These are phyloP conservation scores for Schoenoplectus tabernaemontani DNA, from an alignment of 202 grass and related monocot genomes.

Conservation along the genomic window DNA sequence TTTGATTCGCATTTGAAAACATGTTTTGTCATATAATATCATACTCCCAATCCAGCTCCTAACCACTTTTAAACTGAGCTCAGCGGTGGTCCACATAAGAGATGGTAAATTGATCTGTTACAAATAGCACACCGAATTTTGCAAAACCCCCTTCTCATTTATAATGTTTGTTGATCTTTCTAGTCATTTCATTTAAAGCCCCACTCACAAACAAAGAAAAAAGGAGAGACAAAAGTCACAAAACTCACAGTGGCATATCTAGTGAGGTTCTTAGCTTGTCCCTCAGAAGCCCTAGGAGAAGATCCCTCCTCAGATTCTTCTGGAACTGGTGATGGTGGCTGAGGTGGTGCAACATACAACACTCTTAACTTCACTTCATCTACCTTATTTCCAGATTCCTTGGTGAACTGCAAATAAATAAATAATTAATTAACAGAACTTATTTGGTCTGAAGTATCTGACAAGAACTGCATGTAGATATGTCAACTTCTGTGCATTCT, in stretches of 20 bases:
- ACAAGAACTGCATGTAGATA: neutral
- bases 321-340: conserved; percentile 66
- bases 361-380: conserved; percentile 91
- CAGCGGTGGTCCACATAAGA: neutral
- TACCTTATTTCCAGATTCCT: conserved; percentile 70
- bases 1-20: neutral
- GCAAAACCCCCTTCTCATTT: neutral
- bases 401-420: conserved; percentile 54
- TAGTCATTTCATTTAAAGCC: neutral
- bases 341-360: conserved; percentile 69
- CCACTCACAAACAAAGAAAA: conserved; percentile 12
- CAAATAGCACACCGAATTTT: neutral
- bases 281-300: conserved; percentile 48
- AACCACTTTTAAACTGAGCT: neutral
- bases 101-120: neutral
- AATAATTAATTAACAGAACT: conserved; percentile 5
- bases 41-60: neutral
- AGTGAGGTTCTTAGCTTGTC: conserved; percentile 37
- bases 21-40: neutral
- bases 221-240: neutral
- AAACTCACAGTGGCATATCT: conserved; percentile 69
- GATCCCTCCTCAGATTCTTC: conserved; percentile 88
- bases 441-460: neutral
- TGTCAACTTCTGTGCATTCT: neutral
- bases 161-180: neutral